phyloP scores from a whole-genome alignment of 2,329 filamentous ascomycete species.

The Harringtonia aguacate region DNA sequence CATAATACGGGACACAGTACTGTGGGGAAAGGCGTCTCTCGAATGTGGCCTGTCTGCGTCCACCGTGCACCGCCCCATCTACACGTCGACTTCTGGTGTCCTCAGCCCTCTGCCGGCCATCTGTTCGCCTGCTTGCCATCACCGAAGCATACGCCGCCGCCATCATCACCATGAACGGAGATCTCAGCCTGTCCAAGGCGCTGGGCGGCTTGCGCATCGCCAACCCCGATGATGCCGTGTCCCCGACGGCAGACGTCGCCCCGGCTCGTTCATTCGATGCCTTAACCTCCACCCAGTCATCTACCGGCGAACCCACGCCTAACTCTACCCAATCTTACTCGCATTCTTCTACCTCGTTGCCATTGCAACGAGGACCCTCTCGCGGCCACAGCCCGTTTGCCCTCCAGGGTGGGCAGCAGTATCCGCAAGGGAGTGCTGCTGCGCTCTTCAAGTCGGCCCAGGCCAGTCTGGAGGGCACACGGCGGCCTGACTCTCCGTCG shows the following conservation, averaged over 20 bases:
- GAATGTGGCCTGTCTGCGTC: conserved; percentile 3
- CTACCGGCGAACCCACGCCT: conserved; percentile 1
- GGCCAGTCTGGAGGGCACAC: conserved; percentile 13
- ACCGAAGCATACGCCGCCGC: not conserved
- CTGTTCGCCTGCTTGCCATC: not conserved
- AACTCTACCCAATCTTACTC: not conserved
- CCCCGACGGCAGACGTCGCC: conserved; percentile 2
- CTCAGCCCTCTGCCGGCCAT: not conserved
- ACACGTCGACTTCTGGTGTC: not conserved
- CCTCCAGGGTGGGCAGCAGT: not conserved
- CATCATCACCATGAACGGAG: conserved; percentile 61
- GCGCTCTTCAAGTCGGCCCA: conserved; percentile 17
- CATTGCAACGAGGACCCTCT: conserved; percentile 4
- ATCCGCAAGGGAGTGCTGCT: conserved; percentile 9
- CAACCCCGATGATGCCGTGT: conserved; percentile 64
- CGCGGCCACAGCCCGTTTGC: conserved; percentile 8
- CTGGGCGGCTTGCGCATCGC: conserved; percentile 92
- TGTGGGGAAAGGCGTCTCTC: not conserved
- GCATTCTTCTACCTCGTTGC: not conserved
- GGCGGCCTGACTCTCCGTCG: conserved; percentile 7
- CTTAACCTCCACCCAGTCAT: not conserved
- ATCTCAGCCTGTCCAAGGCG: conserved; percentile 84
- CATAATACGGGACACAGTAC: not conserved
- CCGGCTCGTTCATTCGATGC: not conserved
- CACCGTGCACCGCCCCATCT: conserved; percentile 7